Base-by-base conservation (phyloP, 2,329 filamentous ascomycete genomes). In the Aspergillus ochraceus region DNA sequence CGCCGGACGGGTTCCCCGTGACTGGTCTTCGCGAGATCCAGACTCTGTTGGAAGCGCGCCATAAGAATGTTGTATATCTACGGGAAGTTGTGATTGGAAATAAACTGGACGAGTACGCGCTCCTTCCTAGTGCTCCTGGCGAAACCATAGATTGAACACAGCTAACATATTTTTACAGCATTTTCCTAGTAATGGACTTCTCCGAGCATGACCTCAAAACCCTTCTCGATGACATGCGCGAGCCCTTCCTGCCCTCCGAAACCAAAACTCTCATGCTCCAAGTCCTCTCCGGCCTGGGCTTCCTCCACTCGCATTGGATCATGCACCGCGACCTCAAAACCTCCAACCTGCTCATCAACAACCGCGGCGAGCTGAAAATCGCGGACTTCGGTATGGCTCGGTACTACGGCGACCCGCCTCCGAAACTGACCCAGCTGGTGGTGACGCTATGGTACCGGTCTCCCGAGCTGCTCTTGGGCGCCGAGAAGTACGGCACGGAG, bases 341-440 rank as follows among this genome's bases (percentile, higher is more conserved):
- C 3, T 94, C 90, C 52, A 97, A 97, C 71, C 87, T 99, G 51
- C 87, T 99, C 51, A 89, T 99, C 78, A 96, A 92, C 80, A 98
- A 98, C 80, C 90, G 92, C 50, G 95, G 95, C 50, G 88, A 90
- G 74, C 88, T 99, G 76, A 97, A 97, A 77, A 89, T 99, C 64
- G 95, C 95, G 61, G 95, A 99, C 77, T 99, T 99, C 73, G 95
- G 95, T 75, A 97, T 99, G 92, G 94, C 95, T 3, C 86, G 95
- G 29, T 95, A 95, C 78, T 90, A 90, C 58, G 90, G 90, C 54
- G 87, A 91, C 67, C 92, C 94, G 4, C 82, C 88, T 0, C 84
- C 88, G 1, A 89, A 90, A 63, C 84, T 98, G 61, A 98, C 95
- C 2, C 90, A 94, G 72, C 86, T 98, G 51, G 95, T 99, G 63